phyloP scores from a whole-genome alignment of 345 rosid genomes.

The Brassica juncea region DNA sequence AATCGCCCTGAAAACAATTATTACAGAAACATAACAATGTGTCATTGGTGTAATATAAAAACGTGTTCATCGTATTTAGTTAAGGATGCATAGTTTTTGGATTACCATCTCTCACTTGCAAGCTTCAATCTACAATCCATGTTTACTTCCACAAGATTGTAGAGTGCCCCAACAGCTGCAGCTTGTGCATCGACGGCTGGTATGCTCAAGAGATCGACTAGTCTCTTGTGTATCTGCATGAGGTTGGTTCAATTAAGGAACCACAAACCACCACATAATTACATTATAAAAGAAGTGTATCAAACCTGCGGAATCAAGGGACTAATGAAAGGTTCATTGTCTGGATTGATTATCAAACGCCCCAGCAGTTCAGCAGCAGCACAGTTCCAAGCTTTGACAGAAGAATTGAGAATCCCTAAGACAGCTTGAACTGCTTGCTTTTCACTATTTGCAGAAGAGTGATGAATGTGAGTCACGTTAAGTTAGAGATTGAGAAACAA shows the following conservation, averaged over 20 bases:
- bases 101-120: constrained; percentile 91
- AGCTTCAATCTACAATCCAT: constrained; percentile 98
- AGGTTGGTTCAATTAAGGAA: constrained; percentile 2
- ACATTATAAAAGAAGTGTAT: background rate
- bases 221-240: constrained; percentile 83
- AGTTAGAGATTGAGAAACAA: constrained; percentile 16
- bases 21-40: background rate
- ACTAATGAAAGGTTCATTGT: constrained; percentile 91
- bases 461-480: constrained; percentile 26
- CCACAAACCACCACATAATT: constrained; percentile 3
- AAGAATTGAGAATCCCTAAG: constrained; percentile 78
- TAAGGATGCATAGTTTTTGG: background rate
- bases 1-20: constrained; percentile 65
- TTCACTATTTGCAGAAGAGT: constrained; percentile 57
- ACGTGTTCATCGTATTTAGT: background rate
- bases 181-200: constrained; percentile 90
- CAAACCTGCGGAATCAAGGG: constrained; percentile 83
- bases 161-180: constrained; percentile 93
- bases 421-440: constrained; percentile 90
- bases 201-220: constrained; percentile 83
- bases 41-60: background rate
- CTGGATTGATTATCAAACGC: constrained; percentile 94
- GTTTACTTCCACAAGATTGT: constrained; percentile 91
- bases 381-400: constrained; percentile 90
- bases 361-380: constrained; percentile 94